Percentiles rank a stretch among this genome's conserved stretches.
Conservation (phyloP, 768 basidiomycete genomes). For the Hericium coralloides region DNA sequence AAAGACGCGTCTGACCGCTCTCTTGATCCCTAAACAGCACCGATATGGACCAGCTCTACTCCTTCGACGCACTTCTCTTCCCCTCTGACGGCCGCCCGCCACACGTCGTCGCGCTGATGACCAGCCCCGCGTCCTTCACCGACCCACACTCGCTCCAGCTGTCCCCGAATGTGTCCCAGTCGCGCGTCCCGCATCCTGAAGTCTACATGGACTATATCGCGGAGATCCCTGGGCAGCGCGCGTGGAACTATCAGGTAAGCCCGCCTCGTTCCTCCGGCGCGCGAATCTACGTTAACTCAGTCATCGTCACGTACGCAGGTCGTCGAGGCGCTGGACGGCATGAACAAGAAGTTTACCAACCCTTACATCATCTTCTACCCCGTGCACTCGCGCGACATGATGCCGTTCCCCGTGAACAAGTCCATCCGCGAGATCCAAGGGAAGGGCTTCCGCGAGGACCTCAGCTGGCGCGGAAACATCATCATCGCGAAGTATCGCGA, state of each 20-base stretch:
- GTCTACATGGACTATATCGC: constrained; percentile 83
- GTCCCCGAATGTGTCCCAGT: constrained; percentile 27
- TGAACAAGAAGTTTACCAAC: constrained; percentile 69
- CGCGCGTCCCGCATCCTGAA: constrained; percentile 75
- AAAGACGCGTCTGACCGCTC: too few relatives aligned
- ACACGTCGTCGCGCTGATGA: constrained; percentile 65
- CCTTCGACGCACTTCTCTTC: constrained; percentile 68
- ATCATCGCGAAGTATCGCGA: constrained; percentile 63
- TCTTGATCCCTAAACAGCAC: constrained; percentile 8
- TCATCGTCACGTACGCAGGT: constrained; percentile 30
- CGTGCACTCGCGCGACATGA: constrained; percentile 63
- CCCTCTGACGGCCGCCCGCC: constrained; percentile 75
- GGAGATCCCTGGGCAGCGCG: constrained; percentile 55
- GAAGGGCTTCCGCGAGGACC: constrained; percentile 43
- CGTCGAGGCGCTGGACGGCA: constrained; percentile 68
- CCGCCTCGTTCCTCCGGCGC: not conserved
- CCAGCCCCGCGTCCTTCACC: constrained; percentile 37
- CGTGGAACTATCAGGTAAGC: constrained; percentile 68
- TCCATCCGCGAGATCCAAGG: constrained; percentile 70
- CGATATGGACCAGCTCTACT: constrained; percentile 53
- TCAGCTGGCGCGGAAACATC: constrained; percentile 75
- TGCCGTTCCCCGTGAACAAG: constrained; percentile 77
- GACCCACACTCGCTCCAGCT: constrained; percentile 10
- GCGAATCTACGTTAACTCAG: not conserved
- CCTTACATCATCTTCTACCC: constrained; percentile 83